Evolutionary conservation across 352 stramenopile genomes (phyloP), one percentile per base, ranked within the genome.

Genomic region (Phytophthora tubulina): DNA sequence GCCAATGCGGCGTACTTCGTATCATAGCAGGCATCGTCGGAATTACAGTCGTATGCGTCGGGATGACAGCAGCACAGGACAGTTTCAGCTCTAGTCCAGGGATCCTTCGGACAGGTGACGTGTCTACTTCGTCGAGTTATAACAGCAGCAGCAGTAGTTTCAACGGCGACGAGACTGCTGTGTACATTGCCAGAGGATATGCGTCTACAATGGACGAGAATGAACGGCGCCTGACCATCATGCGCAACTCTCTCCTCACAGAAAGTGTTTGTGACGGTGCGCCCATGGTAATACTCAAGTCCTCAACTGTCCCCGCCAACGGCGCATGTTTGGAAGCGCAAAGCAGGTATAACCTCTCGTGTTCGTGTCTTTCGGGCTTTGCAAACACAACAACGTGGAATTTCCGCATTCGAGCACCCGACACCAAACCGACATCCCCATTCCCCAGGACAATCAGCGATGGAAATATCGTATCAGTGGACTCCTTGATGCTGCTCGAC

Each of bases 261-360:
- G 55, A 79, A 52, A 78, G 74, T 14, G 67, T 81, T 56, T 86
- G 79, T 39, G 65, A 67, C 49, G 74, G 79, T 21, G 51, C 73
- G 36, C 76, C 79, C 3, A 73, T 81, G 65, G 46, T 84, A 33
- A 69, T 86, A 51, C 48, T 75, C 50, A 82, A 81, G 68, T 78
- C 79, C 13, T 51, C 68, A 6, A 68, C 17, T 0, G 30, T 70
- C 14, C 51, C 58, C 10, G 30, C 66, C 21, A 87, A 87, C 56
- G 66, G 72, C n/a, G 75, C 51, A 2, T 87, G 80, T 48, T 59
- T 81, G 45, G 42, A 55, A 13, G 45, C 71, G 3, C 66, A 80
- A 46, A 77, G 65, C 44, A 55, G 42, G n/a, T 77, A 72, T 71
- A 84, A 84, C 14, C 67, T 87, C 15, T 87, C 80, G 53, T 87